A percentile compares a stretch with the other conserved stretches of the same genome.
Conservation (phyloP, 2,329 filamentous ascomycete genomes). For the Microsporum audouinii region DNA sequence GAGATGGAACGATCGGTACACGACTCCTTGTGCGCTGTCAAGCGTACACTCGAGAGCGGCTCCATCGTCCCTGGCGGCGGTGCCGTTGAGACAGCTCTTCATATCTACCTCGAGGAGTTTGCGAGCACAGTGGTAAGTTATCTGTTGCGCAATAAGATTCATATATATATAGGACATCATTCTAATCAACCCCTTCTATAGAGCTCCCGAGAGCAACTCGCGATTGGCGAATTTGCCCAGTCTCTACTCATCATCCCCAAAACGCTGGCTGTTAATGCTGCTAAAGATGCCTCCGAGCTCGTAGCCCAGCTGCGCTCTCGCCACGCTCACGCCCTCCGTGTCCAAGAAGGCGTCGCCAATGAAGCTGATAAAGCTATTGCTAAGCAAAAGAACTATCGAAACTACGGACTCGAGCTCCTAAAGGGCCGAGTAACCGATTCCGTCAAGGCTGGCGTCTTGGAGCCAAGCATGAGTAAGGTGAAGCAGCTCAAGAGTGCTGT, state of each 20-base stretch:
- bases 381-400: conserved; percentile 95
- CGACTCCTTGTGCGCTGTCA: conserved; percentile 91
- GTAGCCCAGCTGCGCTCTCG: conserved; percentile 89
- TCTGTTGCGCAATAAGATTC: background rate
- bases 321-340: conserved; percentile 87
- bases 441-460: conserved; percentile 87
- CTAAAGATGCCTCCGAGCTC: conserved; percentile 89
- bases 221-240: conserved; percentile 94
- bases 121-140: conserved; percentile 74
- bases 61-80: conserved; percentile 94
- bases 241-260: conserved; percentile 90
- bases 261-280: conserved; percentile 91
- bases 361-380: conserved; percentile 83
- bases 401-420: conserved; percentile 85
- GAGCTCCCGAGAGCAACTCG: conserved; percentile 90
- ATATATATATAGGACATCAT: background rate
- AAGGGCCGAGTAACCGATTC: conserved; percentile 87
- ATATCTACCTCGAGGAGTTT: conserved; percentile 98
- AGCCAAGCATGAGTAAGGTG: conserved; percentile 97
- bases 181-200: conserved; percentile 18
- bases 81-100: conserved; percentile 94
- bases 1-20: conserved; percentile 99
- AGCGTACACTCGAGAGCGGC: conserved; percentile 91
- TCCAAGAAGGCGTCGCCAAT: conserved; percentile 62
- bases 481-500: conserved; percentile 97